A percentile compares a stretch with the other conserved stretches of the same genome.
phyloP scores from a whole-genome alignment of 306 rosid species.

The Quercus engelmannii region DNA sequence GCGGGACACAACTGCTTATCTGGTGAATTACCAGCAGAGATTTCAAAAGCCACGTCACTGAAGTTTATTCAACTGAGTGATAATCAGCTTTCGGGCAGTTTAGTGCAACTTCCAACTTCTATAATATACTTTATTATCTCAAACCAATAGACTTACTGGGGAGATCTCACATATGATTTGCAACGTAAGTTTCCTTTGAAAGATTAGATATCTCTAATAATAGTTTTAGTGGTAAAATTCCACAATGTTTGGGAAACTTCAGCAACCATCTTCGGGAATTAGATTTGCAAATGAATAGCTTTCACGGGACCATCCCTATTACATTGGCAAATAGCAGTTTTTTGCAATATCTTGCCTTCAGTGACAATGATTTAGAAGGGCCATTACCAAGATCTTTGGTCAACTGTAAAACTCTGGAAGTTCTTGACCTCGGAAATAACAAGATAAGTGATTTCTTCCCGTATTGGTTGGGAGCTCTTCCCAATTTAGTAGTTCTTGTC shows the following conservation, averaged over 20 bases:
- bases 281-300: conserved; percentile 29
- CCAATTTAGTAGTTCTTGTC: conserved; percentile 20
- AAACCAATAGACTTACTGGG: background rate
- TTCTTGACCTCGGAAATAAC: background rate
- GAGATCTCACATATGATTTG: conserved; percentile 12
- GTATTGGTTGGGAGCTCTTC: background rate
- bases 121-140: too few relatives aligned
- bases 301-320: conserved; percentile 20
- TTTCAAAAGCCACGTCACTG: conserved; percentile 51
- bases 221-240: conserved; percentile 11
- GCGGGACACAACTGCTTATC: conserved; percentile 46
- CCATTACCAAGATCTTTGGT: conserved; percentile 17
- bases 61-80: conserved; percentile 44
- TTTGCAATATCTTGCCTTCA: conserved; percentile 12
- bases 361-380: conserved; percentile 32
- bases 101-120: too few relatives aligned
- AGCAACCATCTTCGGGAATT: background rate
- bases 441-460: too few relatives aligned
- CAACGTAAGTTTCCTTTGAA: background rate
- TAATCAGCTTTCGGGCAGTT: conserved; percentile 48
- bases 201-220: conserved; percentile 8
- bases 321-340: background rate
- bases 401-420: background rate
- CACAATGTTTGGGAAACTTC: conserved; percentile 17
- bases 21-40: conserved; percentile 59